These are phyloP conservation scores for Umbelopsis sp. DNA, from an alignment of 371 early-diverging fungal species.

Conservation along the genomic window DNA sequence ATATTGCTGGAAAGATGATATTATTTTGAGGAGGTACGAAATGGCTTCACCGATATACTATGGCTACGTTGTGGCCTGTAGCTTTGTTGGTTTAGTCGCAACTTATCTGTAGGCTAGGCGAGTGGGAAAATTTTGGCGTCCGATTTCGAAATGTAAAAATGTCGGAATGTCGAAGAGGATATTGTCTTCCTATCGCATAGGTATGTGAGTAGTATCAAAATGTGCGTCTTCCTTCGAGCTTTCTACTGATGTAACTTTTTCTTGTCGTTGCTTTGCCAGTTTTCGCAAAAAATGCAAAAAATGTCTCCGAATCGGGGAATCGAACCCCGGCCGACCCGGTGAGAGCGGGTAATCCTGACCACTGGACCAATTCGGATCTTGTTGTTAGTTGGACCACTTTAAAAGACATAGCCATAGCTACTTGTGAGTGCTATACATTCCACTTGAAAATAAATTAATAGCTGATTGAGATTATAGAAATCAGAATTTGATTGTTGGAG, in stretches of 20 bases:
- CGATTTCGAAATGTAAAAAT: too few relatives aligned
- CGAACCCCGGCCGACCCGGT: slow-evolving; percentile 78
- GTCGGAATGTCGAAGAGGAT: not conserved
- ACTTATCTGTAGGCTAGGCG: too few relatives aligned
- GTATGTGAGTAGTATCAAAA: not conserved
- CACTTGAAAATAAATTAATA: too few relatives aligned
- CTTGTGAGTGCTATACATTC: too few relatives aligned
- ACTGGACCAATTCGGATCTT: slow-evolving; percentile 67
- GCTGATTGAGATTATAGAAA: too few relatives aligned
- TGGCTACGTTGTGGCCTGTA: not conserved
- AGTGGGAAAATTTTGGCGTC: not conserved
- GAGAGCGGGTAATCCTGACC: slow-evolving; percentile 77
- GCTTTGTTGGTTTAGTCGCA: too few relatives aligned
- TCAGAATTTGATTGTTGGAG: too few relatives aligned
- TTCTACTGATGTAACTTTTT: not conserved
- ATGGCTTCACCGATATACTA: not conserved
- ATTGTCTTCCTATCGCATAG: not conserved
- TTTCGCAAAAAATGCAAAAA: not conserved
- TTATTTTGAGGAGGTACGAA: not conserved
- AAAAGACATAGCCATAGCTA: not conserved
- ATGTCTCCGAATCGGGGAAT: slow-evolving; percentile 70
- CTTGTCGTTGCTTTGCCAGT: too few relatives aligned
- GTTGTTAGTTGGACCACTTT: not conserved
- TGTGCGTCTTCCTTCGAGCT: not conserved
- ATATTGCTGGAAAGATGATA: not conserved